Evolutionary conservation across 108 stramenopile species (phyloP).

Genomic region (Phaeodactylum tricornutum): DNA sequence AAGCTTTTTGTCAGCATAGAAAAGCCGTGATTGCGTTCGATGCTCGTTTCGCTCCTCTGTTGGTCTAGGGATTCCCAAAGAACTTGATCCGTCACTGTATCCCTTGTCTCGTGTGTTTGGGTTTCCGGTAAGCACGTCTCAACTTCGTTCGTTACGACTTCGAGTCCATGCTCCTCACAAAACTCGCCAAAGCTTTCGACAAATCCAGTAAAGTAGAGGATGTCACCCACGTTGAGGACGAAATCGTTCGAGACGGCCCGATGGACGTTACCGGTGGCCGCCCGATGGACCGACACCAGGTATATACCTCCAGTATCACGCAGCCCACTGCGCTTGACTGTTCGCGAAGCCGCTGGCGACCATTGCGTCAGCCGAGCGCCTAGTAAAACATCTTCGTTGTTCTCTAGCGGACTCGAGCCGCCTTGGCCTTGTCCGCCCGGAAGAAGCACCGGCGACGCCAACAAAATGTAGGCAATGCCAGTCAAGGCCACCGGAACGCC

Average conservation of each 20-base stretch:
- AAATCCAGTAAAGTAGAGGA: slow-evolving; percentile 79
- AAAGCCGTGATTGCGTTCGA: neutral
- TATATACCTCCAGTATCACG: slow-evolving; percentile 76
- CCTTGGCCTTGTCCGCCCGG: slow-evolving; percentile 48
- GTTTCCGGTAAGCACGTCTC: neutral
- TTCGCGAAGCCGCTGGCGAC: slow-evolving; percentile 64
- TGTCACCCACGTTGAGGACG: slow-evolving; percentile 73
- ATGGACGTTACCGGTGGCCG: slow-evolving; percentile 71
- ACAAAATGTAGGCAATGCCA: slow-evolving; percentile 62
- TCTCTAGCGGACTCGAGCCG: slow-evolving; percentile 1
- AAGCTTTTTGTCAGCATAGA: neutral
- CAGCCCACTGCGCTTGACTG: slow-evolving; percentile 66
- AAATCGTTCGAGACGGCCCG: slow-evolving; percentile 84
- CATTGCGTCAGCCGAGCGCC: slow-evolving; percentile 65
- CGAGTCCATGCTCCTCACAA: slow-evolving; percentile 74
- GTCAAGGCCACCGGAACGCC: slow-evolving; percentile 69
- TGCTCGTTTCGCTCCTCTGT: neutral
- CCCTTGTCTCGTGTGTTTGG: neutral
- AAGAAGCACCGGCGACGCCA: slow-evolving; percentile 49
- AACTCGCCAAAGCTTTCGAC: slow-evolving; percentile 75
- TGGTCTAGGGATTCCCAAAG: neutral
- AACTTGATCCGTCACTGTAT: neutral
- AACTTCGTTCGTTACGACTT: slow-evolving; percentile 68
- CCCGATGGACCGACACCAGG: slow-evolving; percentile 73
- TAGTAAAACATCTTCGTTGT: slow-evolving; percentile 26